Percentiles rank a stretch among this genome's conserved stretches.
Evolutionary conservation across 202 grass and related monocot genomes (phyloP).

Genomic region (Hordeum pubiflorum): DNA sequence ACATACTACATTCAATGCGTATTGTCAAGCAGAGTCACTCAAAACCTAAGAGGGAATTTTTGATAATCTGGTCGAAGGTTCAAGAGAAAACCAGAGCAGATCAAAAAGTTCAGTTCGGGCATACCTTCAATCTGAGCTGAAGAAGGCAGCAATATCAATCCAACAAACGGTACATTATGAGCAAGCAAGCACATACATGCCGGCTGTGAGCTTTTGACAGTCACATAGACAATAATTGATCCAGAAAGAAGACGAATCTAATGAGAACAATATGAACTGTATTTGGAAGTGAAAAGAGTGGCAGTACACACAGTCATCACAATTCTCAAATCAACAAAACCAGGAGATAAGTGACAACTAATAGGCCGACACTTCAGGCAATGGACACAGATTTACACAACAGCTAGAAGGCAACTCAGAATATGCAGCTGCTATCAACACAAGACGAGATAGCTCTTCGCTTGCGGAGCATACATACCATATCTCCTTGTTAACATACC

Average conservation of each 20-base stretch:
- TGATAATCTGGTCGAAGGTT: too few relatives aligned
- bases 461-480: neutral
- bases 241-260: neutral
- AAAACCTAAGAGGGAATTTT: too few relatives aligned
- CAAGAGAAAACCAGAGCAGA: too few relatives aligned
- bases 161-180: too few relatives aligned
- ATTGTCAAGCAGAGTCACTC: too few relatives aligned
- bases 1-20: too few relatives aligned
- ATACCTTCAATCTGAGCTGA: too few relatives aligned
- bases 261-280: neutral
- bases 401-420: neutral
- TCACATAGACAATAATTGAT: neutral
- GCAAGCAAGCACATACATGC: too few relatives aligned
- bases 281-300: neutral
- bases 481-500: neutral
- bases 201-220: neutral
- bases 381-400: neutral
- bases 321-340: neutral
- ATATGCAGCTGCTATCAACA: slow-evolving; percentile 19
- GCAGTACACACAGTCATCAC: neutral
- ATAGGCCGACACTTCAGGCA: neutral
- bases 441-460: neutral
- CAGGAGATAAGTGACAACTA: neutral
- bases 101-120: too few relatives aligned
- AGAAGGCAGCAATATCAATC: too few relatives aligned